These are phyloP conservation scores for Asclepias syriaca DNA, from an alignment of 257 asterid species.

Conservation along the genomic window DNA sequence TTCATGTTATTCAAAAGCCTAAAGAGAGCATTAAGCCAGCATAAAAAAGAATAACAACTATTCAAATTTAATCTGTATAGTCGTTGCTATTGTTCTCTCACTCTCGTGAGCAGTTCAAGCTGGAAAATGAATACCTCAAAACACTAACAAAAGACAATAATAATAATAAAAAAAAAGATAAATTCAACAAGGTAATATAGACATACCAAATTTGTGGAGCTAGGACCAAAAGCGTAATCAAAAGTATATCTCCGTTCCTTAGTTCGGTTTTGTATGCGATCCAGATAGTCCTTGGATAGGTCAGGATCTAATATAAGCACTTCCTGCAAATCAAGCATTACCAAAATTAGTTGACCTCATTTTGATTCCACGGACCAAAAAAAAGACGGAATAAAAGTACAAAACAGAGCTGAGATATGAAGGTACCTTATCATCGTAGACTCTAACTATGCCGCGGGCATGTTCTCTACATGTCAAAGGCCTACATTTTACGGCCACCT, in stretches of 20 bases:
- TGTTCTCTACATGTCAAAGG: constrained; percentile 67
- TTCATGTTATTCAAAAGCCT: background rate
- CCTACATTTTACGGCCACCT: constrained; percentile 97
- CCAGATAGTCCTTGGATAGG: constrained; percentile 80
- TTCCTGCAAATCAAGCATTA: constrained; percentile 49
- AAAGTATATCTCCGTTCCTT: constrained; percentile 72
- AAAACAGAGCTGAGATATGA: background rate
- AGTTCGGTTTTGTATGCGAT: constrained; percentile 71
- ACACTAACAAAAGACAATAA: background rate
- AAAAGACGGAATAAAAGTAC: background rate
- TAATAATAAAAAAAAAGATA: background rate
- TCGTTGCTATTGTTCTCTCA: background rate
- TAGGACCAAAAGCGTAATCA: constrained; percentile 83
- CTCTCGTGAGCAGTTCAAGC: constrained; percentile 1
- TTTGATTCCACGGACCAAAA: constrained; percentile 1
- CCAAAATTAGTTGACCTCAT: background rate
- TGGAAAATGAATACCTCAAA: too few relatives aligned
- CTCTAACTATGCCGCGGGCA: constrained; percentile 71
- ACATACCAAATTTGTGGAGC: constrained; percentile 61
- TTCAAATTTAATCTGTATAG: background rate
- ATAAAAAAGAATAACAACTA: background rate
- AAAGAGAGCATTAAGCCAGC: background rate
- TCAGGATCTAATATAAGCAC: constrained; percentile 90
- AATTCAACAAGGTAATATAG: background rate
- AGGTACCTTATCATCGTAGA: constrained; percentile 64